A percentile compares a stretch with the other conserved stretches of the same genome.
Conservation (phyloP, 169 alveolate species). For the Eimeria praecox region DNA sequence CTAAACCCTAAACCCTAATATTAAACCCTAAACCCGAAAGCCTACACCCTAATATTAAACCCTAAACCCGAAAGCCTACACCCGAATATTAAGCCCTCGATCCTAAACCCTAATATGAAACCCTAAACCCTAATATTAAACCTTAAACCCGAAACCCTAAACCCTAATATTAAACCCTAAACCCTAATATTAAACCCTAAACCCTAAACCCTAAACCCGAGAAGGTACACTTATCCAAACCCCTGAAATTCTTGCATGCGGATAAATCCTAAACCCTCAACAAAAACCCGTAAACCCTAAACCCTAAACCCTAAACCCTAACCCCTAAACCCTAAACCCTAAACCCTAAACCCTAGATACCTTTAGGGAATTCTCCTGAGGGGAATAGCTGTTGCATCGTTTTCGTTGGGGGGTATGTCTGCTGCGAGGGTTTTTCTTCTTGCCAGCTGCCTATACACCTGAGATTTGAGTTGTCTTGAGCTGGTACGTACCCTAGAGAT, state of each 20-base stretch:
- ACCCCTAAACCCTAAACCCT: conserved; percentile 11
- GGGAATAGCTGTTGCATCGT: conserved; percentile 87
- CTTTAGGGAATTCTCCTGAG: conserved; percentile 83
- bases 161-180: conserved; percentile 11
- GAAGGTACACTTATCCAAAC: not conserved
- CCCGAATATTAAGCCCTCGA: not conserved
- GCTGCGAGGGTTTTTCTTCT: conserved; percentile 83
- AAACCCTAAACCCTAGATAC: conserved; percentile 63
- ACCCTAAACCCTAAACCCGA: not conserved
- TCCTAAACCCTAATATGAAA: conserved; percentile 19
- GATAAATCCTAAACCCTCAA: conserved; percentile 3
- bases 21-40: not conserved
- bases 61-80: conserved; percentile 48
- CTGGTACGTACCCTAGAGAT: conserved; percentile 45
- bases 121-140: not conserved
- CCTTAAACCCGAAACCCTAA: not conserved
- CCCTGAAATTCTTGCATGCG: no score
- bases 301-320: not conserved
- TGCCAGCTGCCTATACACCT: conserved; percentile 89
- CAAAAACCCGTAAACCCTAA: not conserved
- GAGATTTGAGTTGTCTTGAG: conserved; percentile 87
- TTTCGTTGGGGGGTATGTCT: conserved; percentile 90
- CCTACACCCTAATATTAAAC: conserved; percentile 86
- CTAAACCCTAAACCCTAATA: conserved; percentile 13
- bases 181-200: conserved; percentile 22